Base-by-base conservation (phyloP, 1,139 yeast species). In the Barnettozyma hawaiiensis region DNA sequence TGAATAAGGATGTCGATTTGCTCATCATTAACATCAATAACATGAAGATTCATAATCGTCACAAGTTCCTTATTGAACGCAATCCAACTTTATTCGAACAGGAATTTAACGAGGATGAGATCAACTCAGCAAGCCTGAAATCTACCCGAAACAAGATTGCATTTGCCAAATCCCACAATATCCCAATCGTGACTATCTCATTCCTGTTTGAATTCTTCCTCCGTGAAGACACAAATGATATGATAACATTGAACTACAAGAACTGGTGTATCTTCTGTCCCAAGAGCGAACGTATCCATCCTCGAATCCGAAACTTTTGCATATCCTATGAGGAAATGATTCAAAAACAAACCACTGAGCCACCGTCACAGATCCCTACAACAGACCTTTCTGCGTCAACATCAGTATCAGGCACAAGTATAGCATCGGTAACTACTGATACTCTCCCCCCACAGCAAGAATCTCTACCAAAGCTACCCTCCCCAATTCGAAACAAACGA, bases 191-290 rank as follows among this genome's bases (percentile, higher is more conserved):
- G 0, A 73, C 81, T 0, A 47, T 73, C 2, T 72, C 76, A 0
- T 78, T 67, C 48, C 44, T 78, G 5, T 77, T 81, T 76, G 78
- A 63, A 34, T 46, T 59, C 1, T 49, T 62, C 7, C 53, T 60
- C 37, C 47, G 43, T 2, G 64, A 62, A 2, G 34, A 44, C 8
- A 37, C 50, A 4, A 20, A 29, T 11, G 42, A 46, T 9, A 35
- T 26, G 4, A 37, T 35, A 23, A 39, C 54, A 7, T 61, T 64
- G 6, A 53, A 57, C 34, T 44, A 61, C 2, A 52, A 66, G 27
- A 73, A 76, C 49, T 76, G 82, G 81, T 76, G 82, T 51, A 59
- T 78, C 4, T 75, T 64, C 58, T 76, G 76, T 7, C 78, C 78
- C 5, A 57, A 50, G 31, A 41, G 51, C 4, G 38, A 40, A 5